Percentiles rank a stretch among this genome's conserved stretches.
Evolutionary conservation across 202 grass and related monocot genomes (phyloP).

Genomic region (Thinopyrum obtusiflorum): DNA sequence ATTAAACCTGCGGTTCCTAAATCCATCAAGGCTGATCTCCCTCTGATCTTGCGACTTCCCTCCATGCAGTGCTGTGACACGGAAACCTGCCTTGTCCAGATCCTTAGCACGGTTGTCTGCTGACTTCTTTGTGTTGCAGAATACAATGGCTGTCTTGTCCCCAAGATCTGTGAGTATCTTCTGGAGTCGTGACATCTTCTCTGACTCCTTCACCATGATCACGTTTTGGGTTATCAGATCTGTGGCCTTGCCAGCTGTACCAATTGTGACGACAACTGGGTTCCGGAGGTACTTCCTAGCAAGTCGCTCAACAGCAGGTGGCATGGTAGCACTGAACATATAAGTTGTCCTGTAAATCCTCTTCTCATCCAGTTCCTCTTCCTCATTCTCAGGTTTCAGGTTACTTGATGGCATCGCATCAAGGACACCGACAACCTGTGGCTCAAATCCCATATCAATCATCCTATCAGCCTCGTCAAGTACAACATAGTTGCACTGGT

Average conservation of each 20-base stretch:
- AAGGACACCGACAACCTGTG: conserved; percentile 86
- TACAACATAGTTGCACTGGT: conserved; percentile 96
- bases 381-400: conserved; percentile 96
- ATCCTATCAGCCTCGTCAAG: conserved; percentile 97
- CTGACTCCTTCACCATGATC: conserved; percentile 82
- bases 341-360: conserved; percentile 94
- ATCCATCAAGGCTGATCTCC: conserved; percentile 88
- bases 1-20: conserved; percentile 89
- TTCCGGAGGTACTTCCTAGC: conserved; percentile 94
- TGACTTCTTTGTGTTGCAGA: conserved; percentile 94
- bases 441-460: conserved; percentile 99
- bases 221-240: conserved; percentile 89
- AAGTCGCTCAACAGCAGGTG: conserved; percentile 83
- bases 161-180: conserved; percentile 79
- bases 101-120: conserved; percentile 70
- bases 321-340: conserved; percentile 99
- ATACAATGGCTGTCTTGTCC: conserved; percentile 90
- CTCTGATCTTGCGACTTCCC: conserved; percentile 92
- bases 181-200: conserved; percentile 77
- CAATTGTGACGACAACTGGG: conserved; percentile 91
- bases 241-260: conserved; percentile 86
- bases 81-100: conserved; percentile 82
- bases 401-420: conserved; percentile 95
- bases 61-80: conserved; percentile 82
- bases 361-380: conserved; percentile 90